Base-by-base conservation (phyloP, 2,329 filamentous ascomycete genomes). In the Magnaporthiopsis incrustans region DNA sequence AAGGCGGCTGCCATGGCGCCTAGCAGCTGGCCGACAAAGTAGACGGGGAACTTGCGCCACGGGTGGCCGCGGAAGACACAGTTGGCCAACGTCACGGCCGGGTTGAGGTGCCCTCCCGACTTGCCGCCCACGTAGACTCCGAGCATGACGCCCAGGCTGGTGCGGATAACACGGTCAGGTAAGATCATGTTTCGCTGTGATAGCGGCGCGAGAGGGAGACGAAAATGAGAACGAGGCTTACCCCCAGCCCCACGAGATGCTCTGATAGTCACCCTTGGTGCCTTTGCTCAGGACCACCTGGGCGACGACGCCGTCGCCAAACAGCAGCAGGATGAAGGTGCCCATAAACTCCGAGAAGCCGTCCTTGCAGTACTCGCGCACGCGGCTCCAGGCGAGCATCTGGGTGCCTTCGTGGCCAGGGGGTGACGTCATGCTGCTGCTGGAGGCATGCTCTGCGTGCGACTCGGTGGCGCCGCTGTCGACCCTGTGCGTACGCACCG, bases 241-340 rank as follows among this genome's bases (percentile, higher is more conserved):
- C 77, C 78, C 79, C 78, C 78, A 82, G 50, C 78, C 78, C 77
- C 79, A 81, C 4, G 77, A 78, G 64, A 82, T 81, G 65, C 77
- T 80, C 69, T 80, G 76, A 66, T 81, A 81, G 65, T 78, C 72
- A 57, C 83, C 82, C 69, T 81, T 82, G 18, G 71, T 71, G 32
- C 70, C 73, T 4, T 72, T 73, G 65, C 84, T 87, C 15, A 91
- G 79, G 0, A 85, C 76, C 0, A 89, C 87, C 72, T 91, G 89
- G 3, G 88, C 88, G 26, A 90, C 85, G 64, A 85, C 85, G n/a
- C 86, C 88, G 66, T 90, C 84, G 4, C 88, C 88, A 69, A 91
- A 91, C 57, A 90, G 75, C 65, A 91, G 78, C 67, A 91, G 74
- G 64, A 88, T 81, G 77, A 91, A 86, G 15, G 85, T 87, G 3